Evolutionary conservation across 306 rosid genomes (phyloP).

Genomic region (Pyrus communis): DNA sequence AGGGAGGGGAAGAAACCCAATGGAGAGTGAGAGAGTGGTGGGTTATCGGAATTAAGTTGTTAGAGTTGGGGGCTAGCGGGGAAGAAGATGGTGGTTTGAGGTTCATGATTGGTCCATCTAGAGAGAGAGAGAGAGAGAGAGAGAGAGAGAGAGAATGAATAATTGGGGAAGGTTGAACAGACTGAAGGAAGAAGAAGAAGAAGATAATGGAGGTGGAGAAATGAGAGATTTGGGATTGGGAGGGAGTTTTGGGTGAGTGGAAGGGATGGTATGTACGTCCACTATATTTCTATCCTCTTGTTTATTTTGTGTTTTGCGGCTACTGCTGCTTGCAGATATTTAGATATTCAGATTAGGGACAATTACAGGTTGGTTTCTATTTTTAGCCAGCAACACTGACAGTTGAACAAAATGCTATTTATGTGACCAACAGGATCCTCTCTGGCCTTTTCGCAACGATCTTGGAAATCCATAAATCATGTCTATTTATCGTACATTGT

Average conservation of each 20-base stretch:
- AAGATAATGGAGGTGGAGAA: neutral
- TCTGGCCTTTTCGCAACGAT: no score
- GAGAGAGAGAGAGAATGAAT: neutral
- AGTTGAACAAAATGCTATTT: neutral
- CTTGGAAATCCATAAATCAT: rapidly evolving
- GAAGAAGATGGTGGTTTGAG: conserved; percentile 22
- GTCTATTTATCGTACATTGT: rapidly evolving
- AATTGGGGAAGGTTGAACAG: neutral
- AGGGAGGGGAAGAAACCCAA: conserved; percentile 19
- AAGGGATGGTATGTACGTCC: conserved; percentile 37
- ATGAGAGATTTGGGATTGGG: neutral
- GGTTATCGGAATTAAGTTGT: conserved; percentile 15
- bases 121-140: neutral
- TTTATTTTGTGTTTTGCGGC: conserved; percentile 1
- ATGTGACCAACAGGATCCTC: neutral
- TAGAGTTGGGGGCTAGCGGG: conserved; percentile 4
- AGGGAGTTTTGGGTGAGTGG: conserved; percentile 23
- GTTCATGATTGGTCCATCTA: conserved; percentile 65
- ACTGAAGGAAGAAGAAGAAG: neutral
- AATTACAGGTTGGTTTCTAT: neutral
- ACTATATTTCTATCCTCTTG: conserved; percentile 30
- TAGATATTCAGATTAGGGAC: neutral
- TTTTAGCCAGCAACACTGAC: neutral
- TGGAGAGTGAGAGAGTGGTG: conserved; percentile 17
- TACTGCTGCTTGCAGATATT: neutral